Base-by-base conservation (phyloP, 805 yeast genomes). In the Wickerhamiella sergipiensis region DNA sequence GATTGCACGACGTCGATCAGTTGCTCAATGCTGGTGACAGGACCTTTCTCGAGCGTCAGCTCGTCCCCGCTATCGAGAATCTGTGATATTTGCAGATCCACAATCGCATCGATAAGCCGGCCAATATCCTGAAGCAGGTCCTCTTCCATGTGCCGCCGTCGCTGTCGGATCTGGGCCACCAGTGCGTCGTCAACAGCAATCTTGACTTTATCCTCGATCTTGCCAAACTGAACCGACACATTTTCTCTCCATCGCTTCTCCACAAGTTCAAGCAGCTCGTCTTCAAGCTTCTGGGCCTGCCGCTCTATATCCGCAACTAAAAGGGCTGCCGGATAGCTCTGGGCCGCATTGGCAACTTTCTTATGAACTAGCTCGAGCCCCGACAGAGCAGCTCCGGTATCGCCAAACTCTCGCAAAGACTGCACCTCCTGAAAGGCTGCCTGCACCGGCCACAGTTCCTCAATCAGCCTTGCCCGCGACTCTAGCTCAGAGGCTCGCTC, bases 1-100 rank as follows among this genome's bases (percentile, higher is more conserved):
- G 52, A 36, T 39, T 53, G 53, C 2, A 46, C 47, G 5, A 33
- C 50, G 21, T 50, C 48, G 5, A 51, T 49, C 19, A 50, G 42
- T 29, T 24, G 40, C 13, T 48, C 49, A 2, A 48, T 40, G 13
- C 46, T 19, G 15, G 22, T 39, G 2, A 43, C 24, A 6, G n/a
- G 19, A 21, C 50, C 51, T 13, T 17, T 17, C 10, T 36, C 19
- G 7, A 36, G 19, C 8, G 19, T 36, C 17, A 36, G 40, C 19
- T 15, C 42, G 2, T 17, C 17, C 5, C 19, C 49, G 22, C 12
- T 21, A 8, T 46, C 49, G 4, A 15, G 9, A 2, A 36, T 21
- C 10, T 39, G 43, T 3, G 21, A 23, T n/a, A 36, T 24, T 13
- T 38, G 13, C 3, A 15, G 22, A 12, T 17, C 17, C 6, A 39